A percentile compares a stretch with the other conserved stretches of the same genome.
Evolutionary conservation across 768 basidiomycete genomes (phyloP).

Genomic region (Hygrophorus russula): DNA sequence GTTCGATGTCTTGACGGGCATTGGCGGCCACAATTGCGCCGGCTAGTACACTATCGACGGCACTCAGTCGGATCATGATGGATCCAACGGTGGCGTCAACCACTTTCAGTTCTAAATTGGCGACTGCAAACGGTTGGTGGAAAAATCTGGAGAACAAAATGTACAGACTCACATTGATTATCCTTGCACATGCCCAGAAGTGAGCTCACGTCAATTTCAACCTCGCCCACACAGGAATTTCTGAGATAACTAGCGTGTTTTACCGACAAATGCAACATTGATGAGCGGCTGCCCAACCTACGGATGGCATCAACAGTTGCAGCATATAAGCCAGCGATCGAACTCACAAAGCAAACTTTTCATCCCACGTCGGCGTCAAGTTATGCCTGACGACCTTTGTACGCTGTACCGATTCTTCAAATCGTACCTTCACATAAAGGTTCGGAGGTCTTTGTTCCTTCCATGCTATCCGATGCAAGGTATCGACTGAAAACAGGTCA

Average conservation of each 20-base stretch:
- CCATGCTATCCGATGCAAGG: no score
- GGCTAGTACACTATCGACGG: not conserved
- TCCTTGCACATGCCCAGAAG: not conserved
- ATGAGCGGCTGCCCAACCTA: not conserved
- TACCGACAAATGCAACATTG: not conserved
- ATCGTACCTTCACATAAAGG: not conserved
- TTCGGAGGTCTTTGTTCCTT: no score
- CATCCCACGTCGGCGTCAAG: not conserved
- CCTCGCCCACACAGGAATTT: not conserved
- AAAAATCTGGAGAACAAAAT: not conserved
- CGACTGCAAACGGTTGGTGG: not conserved
- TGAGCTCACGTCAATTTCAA: not conserved
- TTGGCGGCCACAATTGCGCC: not conserved
- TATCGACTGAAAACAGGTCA: no score
- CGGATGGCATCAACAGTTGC: not conserved
- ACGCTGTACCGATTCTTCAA: not conserved
- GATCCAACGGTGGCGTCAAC: not conserved
- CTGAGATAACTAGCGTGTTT: not conserved
- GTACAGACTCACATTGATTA: not conserved
- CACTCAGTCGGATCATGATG: not conserved
- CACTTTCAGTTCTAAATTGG: not conserved
- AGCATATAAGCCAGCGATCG: not conserved
- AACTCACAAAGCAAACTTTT: not conserved
- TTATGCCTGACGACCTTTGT: not conserved
- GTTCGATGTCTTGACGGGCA: not conserved